Percentiles rank a stretch among this genome's conserved stretches.
Conservation (phyloP, 2,329 filamentous ascomycete species). For the Stachybotrys chartarum region DNA sequence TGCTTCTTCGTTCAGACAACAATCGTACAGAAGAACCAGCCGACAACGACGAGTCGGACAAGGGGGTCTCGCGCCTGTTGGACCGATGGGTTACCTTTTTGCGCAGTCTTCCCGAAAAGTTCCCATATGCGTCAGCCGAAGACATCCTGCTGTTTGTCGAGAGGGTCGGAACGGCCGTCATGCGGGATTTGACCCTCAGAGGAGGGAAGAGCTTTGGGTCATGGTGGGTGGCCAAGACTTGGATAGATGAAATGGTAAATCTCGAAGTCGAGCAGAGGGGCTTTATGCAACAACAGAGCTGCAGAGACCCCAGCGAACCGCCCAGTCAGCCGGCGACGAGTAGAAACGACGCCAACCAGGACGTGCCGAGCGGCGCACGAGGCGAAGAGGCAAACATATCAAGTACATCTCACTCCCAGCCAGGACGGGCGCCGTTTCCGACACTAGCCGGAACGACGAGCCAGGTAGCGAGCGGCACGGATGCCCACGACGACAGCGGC, state of each 20-base stretch:
- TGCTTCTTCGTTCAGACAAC: slow-evolving; percentile 48
- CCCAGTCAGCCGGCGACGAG: slow-evolving; percentile 14
- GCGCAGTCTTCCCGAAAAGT: slow-evolving; percentile 58
- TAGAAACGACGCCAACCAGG: slow-evolving; percentile 22
- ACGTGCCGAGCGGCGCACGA: slow-evolving; percentile 10
- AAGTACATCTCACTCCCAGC: slow-evolving; percentile 39
- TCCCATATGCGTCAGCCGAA: slow-evolving; percentile 65
- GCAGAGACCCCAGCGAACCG: slow-evolving; percentile 19
- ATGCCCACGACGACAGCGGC: slow-evolving; percentile 63
- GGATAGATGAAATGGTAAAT: slow-evolving; percentile 87
- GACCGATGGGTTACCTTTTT: slow-evolving; percentile 75
- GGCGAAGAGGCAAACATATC: slow-evolving; percentile 39
- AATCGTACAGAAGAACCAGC: too few relatives aligned
- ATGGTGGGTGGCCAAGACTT: slow-evolving; percentile 94
- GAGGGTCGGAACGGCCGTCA: slow-evolving; percentile 65
- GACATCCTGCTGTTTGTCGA: slow-evolving; percentile 73
- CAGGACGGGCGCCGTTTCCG: slow-evolving; percentile 42
- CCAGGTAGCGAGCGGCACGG: slow-evolving; percentile 33
- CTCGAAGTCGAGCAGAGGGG: slow-evolving; percentile 88
- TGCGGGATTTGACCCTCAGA: slow-evolving; percentile 74
- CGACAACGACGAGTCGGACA: not conserved
- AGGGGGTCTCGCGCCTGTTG: slow-evolving; percentile 38
- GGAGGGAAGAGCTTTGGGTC: slow-evolving; percentile 78
- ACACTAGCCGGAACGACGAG: slow-evolving; percentile 18
- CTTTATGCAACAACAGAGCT: slow-evolving; percentile 60